Base-by-base conservation (phyloP, 257 asterid genomes). In the Ocimum tenuiflorum region DNA sequence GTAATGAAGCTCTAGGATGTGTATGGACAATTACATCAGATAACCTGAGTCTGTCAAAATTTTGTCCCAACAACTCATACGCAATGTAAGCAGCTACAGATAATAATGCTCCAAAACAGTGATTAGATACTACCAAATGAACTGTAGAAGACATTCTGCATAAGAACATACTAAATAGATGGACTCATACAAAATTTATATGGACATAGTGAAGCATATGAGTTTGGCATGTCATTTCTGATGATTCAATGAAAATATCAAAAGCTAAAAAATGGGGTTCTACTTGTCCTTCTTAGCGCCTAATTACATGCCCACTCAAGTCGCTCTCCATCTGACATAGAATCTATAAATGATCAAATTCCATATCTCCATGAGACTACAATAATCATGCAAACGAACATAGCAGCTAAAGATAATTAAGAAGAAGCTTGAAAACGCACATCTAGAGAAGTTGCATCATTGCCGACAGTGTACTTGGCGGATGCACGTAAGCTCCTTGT, bases 371-470 rank as follows among this genome's bases (percentile, higher is more conserved):
- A 58, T 35, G 2, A 1, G 11, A 4, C 9, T 4, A 72, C 35
- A 72, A 62, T 27, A 54, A 42, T 55, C 66, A 7, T 51, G 17
- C 17, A 41, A 76, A 62, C 46, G 39, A 51, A 66, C 58, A 71
- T 47, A 63, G 24, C 38, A 41, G 71, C 43, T 57, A 63, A 60
- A 75, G 63, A 2, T 4, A 68, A 50, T 59, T 36, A 49, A 23
- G 19, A 73, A 66, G 42, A 49, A 18, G 60, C 35, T n/a, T 60
- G 69, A 69, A 75, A 53, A 74, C 94, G 74, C 78, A 90, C 97
- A 46, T 91, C 91, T 58, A 77, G 61, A 31, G 81, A 63, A 57
- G 95, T 80, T 72, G 88, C 91, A 67, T 84, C 92, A 64, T 81
- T 84, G 68, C 71, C 83, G 31, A 71, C 66, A 33, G 70, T 58